Conservation (phyloP, 768 basidiomycete species). For the Serendipita indica region DNA sequence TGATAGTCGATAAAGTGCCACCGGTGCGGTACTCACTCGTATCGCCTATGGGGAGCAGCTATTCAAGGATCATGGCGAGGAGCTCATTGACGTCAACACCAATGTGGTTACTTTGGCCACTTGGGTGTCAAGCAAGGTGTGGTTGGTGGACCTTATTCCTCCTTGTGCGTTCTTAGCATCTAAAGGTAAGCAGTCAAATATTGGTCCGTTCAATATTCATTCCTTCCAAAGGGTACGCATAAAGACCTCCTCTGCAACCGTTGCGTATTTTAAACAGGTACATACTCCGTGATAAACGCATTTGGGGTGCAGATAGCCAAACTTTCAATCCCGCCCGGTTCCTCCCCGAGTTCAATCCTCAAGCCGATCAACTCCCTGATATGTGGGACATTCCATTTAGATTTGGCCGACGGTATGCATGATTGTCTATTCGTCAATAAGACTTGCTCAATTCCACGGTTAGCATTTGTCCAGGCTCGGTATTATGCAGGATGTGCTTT, state of each 20-base stretch:
- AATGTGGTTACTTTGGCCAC: not conserved
- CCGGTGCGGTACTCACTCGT: not conserved
- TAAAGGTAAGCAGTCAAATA: not conserved
- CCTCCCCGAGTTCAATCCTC: no score
- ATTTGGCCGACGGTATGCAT: not conserved
- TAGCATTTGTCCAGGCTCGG: not conserved
- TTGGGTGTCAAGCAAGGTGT: no score
- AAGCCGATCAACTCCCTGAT: not conserved
- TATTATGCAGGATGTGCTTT: not conserved
- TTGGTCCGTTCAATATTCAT: no score
- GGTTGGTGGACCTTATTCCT: constrained; percentile 27
- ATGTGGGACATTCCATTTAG: not conserved
- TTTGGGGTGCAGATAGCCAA: not conserved
- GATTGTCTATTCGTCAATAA: not conserved
- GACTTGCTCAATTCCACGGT: no score
- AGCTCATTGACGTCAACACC: not conserved
- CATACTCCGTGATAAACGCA: not conserved
- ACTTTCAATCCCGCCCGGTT: not conserved
- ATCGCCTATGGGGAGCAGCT: not conserved
- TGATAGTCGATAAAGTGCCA: no score
- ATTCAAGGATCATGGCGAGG: not conserved
- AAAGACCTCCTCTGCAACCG: not conserved
- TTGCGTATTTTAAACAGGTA: not conserved
- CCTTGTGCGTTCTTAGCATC: constrained; percentile 32
- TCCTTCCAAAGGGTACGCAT: no score